A percentile compares a stretch with the other conserved stretches of the same genome.
Conservation (phyloP, 2,329 filamentous ascomycete genomes). For the Penicillium hesseltinei region DNA sequence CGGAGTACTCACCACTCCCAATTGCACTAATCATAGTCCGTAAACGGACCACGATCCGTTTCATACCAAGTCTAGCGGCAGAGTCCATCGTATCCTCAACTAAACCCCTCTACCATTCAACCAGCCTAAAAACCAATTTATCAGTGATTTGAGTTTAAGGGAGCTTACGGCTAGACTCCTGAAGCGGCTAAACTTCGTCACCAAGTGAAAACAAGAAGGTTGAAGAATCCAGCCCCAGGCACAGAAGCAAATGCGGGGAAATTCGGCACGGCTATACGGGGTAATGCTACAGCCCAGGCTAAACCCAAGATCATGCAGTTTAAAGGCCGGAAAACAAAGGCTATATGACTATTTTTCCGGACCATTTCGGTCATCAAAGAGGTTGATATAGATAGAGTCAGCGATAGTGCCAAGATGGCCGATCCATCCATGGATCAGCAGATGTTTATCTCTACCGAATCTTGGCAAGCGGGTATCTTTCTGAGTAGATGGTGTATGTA, state of each 20-base stretch:
- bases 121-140: not conserved
- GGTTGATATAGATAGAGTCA: not conserved
- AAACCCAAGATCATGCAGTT: conserved; percentile 1
- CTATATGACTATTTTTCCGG: not conserved
- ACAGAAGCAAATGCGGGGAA: conserved; percentile 4
- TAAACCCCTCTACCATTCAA: no score
- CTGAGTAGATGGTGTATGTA: not conserved
- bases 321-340: not conserved
- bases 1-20: no score
- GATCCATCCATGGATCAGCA: conserved; percentile 1
- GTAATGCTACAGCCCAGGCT: not conserved
- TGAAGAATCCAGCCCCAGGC: conserved; percentile 1
- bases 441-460: not conserved
- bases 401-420: not conserved
- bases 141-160: not conserved
- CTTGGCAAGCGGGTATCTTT: not conserved
- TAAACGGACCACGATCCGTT: not conserved
- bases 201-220: not conserved
- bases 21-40: not conserved
- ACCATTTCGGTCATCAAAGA: not conserved
- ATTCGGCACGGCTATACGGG: not conserved
- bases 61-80: not conserved
- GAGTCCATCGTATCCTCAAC: not conserved
- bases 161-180: no score
- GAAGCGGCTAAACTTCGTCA: not conserved